These are phyloP conservation scores for Trichoderma koningii DNA, from an alignment of 2,329 filamentous ascomycete genomes.

Conservation along the genomic window DNA sequence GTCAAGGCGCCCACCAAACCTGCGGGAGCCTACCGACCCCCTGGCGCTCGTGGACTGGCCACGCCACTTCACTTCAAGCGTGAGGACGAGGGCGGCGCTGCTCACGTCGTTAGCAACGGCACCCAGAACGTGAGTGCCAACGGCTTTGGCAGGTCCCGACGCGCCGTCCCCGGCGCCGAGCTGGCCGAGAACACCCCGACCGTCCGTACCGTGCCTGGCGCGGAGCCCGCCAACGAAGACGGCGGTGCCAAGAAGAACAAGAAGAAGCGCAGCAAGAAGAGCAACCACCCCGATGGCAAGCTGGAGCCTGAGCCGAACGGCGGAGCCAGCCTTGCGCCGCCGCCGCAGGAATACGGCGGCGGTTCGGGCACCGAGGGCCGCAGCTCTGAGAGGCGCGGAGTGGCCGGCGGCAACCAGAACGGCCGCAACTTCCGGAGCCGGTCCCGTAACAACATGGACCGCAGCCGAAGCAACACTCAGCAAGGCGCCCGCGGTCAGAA, in stretches of 20 bases:
- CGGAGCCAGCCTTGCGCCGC: constrained; percentile 52
- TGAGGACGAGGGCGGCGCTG: constrained; percentile 92
- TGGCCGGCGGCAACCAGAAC: constrained; percentile 38
- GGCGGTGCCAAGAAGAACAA: constrained; percentile 97
- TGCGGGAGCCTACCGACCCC: constrained; percentile 93
- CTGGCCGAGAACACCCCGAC: constrained; percentile 68
- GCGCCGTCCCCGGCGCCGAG: constrained; percentile 86
- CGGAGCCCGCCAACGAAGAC: constrained; percentile 65
- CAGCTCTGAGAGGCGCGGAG: constrained; percentile 67
- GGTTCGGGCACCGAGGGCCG: constrained; percentile 55
- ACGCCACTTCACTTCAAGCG: constrained; percentile 96
- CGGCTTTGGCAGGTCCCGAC: constrained; percentile 75
- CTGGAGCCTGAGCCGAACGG: constrained; percentile 47
- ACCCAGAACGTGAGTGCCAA: constrained; percentile 69
- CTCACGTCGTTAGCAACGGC: constrained; percentile 79
- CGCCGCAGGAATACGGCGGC: constrained; percentile 42
- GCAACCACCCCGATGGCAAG: constrained; percentile 73
- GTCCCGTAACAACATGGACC: constrained; percentile 55
- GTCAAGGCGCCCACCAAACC: constrained; percentile 96
- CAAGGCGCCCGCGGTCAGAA: constrained; percentile 40
- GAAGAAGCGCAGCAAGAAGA: constrained; percentile 95
- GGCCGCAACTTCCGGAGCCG: constrained; percentile 57
- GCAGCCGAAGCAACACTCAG: constrained; percentile 57
- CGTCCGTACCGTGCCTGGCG: constrained; percentile 65
- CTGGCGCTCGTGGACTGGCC: constrained; percentile 82